Percentiles rank a stretch among this genome's conserved stretches.
Conservation (phyloP, 1,139 yeast genomes). For the Saccharomycopsis phalli region DNA sequence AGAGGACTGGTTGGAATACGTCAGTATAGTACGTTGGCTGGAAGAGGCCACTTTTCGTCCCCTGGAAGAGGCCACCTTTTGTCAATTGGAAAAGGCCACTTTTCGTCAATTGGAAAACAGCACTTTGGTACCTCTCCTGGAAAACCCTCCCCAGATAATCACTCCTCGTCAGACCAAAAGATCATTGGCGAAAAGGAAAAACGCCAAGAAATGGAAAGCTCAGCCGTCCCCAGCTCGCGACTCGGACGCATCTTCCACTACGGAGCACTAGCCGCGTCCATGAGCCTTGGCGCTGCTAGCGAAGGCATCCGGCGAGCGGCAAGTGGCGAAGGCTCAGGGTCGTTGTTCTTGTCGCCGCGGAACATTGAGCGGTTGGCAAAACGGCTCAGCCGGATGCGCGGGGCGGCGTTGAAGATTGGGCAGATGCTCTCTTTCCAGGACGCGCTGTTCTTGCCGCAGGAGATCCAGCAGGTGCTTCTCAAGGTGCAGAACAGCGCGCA, state of each 20-base stretch:
- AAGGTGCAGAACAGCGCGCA: constrained; percentile 92
- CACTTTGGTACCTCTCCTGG: too few relatives aligned
- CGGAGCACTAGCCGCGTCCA: constrained; percentile 86
- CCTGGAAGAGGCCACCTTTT: too few relatives aligned
- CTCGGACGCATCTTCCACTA: constrained; percentile 84
- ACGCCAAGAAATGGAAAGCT: constrained; percentile 46
- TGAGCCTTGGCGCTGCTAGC: constrained; percentile 76
- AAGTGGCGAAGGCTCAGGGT: constrained; percentile 38
- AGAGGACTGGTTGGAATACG: too few relatives aligned
- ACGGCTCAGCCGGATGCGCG: constrained; percentile 89
- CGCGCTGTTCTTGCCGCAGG: constrained; percentile 72
- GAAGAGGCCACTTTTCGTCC: too few relatives aligned
- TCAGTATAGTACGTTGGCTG: too few relatives aligned
- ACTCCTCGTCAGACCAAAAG: too few relatives aligned
- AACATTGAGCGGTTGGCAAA: constrained; percentile 84
- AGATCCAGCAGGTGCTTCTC: constrained; percentile 69
- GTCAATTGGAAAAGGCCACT: too few relatives aligned
- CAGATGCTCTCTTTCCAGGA: constrained; percentile 95
- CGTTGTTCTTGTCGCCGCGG: constrained; percentile 64
- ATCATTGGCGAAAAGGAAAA: too few relatives aligned
- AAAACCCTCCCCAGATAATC: too few relatives aligned
- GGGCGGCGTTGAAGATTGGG: constrained; percentile 94
- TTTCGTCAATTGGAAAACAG: too few relatives aligned
- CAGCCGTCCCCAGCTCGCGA: constrained; percentile 80
- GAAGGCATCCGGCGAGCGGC: constrained; percentile 70